Evolutionary conservation across 257 asterid genomes (phyloP), one percentile per base, ranked within the genome.

Genomic region (Rubia yunnanensis): DNA sequence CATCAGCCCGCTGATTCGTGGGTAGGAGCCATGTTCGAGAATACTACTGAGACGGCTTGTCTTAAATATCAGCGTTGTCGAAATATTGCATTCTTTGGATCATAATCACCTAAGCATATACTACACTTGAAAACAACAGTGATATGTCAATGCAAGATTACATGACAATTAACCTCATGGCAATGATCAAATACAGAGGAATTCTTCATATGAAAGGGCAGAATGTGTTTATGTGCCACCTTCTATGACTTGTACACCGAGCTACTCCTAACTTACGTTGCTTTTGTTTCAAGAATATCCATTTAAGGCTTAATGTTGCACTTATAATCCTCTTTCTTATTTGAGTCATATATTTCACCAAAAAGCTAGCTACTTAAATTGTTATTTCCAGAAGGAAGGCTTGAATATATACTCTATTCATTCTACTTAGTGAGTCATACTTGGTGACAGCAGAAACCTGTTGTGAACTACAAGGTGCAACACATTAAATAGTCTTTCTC

Each of bases 81-180:
- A 78, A 64, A 27, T 84, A 80, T 68, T 64, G 89, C 49, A 74
- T 68, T 20, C 72, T 68, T 14, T 75, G 74, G 55, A 72, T 36
- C 59, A 72, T 49, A 92, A 77, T 87, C 95, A 10, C 84, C 81
- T 59, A 89, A 79, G 50, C 96, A 88, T 76, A 88, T 92, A 23
- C 75, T 70, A 72, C 96, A 92, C 75, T 92, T 92, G 89, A 44
- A 44, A 44, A 15, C 48, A 39, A 10, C 55, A 76, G 38, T 68
- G 73, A 34, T 50, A n/a, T n/a, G n/a, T n/a, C n/a, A n/a, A n/a
- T n/a, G n/a, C n/a, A n/a, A n/a, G n/a, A n/a, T n/a, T n/a, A 70
- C 63, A 5, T n/a, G n/a, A n/a, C n/a, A n/a, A n/a, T n/a, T n/a
- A n/a, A n/a, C n/a, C n/a, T n/a, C n/a, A n/a, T n/a, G n/a, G n/a